These are phyloP conservation scores for Pichia norvegensis DNA, from an alignment of 1,139 yeast genomes.

Conservation along the genomic window DNA sequence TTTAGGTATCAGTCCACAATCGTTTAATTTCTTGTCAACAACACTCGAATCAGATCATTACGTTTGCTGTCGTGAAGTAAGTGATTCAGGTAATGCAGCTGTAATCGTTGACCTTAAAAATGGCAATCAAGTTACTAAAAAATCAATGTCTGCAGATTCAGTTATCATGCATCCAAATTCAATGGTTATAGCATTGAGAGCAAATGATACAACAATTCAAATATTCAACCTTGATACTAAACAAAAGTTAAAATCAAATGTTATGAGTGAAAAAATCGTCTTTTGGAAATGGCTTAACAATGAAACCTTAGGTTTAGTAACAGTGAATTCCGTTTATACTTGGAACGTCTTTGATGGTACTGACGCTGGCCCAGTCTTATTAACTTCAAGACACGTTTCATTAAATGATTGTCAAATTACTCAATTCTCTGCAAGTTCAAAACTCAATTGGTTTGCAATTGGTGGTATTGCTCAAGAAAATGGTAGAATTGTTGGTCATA, in stretches of 20 bases:
- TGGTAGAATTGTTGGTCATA: conserved; percentile 93
- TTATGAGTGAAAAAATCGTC: conserved; percentile 80
- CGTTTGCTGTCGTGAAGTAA: conserved; percentile 79
- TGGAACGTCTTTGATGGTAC: conserved; percentile 84
- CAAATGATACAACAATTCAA: conserved; percentile 93
- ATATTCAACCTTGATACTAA: conserved; percentile 84
- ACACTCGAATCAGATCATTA: conserved; percentile 89
- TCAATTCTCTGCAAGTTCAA: conserved; percentile 77
- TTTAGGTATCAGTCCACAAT: conserved; percentile 73
- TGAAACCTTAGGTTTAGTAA: conserved; percentile 72
- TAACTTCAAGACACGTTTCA: conserved; percentile 78
- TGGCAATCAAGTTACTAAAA: conserved; percentile 68
- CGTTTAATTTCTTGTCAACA: conserved; percentile 87
- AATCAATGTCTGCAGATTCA: conserved; percentile 95
- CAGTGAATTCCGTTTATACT: conserved; percentile 63
- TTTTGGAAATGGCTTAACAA: conserved; percentile 93
- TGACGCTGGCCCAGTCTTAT: conserved; percentile 67
- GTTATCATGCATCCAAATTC: conserved; percentile 93
- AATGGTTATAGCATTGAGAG: conserved; percentile 85
- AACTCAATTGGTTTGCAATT: conserved; percentile 87
- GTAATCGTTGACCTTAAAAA: conserved; percentile 83
- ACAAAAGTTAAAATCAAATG: conserved; percentile 83
- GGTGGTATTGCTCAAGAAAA: conserved; percentile 94
- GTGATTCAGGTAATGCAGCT: conserved; percentile 73
- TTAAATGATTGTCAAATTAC: conserved; percentile 82